Evolutionary conservation across 257 asterid genomes (phyloP).

Genomic region (Nicotiana tomentosiformis): DNA sequence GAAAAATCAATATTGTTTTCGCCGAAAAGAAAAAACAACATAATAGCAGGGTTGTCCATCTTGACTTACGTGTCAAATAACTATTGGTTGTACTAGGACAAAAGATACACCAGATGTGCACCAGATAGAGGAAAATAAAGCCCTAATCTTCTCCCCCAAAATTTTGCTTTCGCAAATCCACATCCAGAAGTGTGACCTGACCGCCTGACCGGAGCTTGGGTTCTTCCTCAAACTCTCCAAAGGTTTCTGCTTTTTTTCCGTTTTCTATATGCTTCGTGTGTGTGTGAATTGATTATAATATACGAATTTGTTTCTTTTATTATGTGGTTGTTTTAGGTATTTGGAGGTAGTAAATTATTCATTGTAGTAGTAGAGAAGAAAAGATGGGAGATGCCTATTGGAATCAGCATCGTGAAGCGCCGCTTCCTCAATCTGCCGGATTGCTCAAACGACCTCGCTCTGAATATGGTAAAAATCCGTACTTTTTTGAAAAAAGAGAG

Average conservation of each 20-base stretch:
- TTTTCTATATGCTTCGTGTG: neutral
- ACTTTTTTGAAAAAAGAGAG: too few relatives aligned
- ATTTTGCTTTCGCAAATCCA: neutral
- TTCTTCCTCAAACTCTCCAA: neutral
- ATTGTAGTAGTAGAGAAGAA: neutral
- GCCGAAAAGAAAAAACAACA: neutral
- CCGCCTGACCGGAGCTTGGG: slow-evolving; percentile 10
- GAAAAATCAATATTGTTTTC: too few relatives aligned
- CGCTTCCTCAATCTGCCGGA: slow-evolving; percentile 22
- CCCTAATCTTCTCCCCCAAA: neutral
- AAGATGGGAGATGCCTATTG: slow-evolving; percentile 48
- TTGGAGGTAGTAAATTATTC: neutral
- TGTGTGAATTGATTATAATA: neutral
- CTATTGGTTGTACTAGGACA: neutral
- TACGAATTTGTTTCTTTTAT: neutral
- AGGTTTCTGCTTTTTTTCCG: neutral
- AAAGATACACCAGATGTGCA: neutral
- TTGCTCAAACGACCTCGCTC: slow-evolving; percentile 42
- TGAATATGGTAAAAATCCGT: slow-evolving; percentile 27
- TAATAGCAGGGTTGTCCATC: neutral
- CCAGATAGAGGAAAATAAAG: neutral
- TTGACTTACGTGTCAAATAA: neutral
- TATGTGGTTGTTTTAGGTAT: neutral
- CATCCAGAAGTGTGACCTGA: neutral
- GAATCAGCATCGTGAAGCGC: slow-evolving; percentile 25